phyloP scores from a whole-genome alignment of 495 filamentous ascomycete species.

The Friedmanniomyces simplex region DNA sequence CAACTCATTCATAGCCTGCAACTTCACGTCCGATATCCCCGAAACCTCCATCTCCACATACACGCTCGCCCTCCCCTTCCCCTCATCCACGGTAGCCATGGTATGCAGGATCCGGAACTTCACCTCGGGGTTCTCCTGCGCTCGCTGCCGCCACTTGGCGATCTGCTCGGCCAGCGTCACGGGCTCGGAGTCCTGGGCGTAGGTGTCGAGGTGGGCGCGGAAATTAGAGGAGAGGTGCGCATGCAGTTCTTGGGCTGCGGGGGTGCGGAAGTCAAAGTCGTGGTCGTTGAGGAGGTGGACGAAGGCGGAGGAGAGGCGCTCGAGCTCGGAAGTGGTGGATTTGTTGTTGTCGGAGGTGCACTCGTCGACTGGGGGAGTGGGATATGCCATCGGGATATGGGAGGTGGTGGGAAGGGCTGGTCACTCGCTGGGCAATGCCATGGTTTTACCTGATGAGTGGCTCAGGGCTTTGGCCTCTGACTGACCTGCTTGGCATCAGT shows the following conservation, averaged over 20 bases:
- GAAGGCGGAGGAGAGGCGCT: background rate
- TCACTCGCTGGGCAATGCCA: too few relatives aligned
- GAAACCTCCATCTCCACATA: background rate
- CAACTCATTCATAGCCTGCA: conserved; percentile 1
- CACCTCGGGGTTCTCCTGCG: background rate
- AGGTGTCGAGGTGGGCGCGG: background rate
- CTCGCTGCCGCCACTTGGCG: background rate
- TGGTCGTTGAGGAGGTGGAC: background rate
- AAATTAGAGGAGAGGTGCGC: background rate
- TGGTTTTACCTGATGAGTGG: too few relatives aligned
- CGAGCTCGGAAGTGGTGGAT: background rate
- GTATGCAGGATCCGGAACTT: background rate
- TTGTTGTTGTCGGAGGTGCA: background rate
- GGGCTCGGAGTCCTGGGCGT: background rate
- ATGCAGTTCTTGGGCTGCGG: background rate
- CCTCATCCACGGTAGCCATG: background rate
- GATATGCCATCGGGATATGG: background rate
- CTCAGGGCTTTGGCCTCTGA: too few relatives aligned
- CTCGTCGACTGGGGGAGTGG: background rate
- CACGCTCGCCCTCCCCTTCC: background rate
- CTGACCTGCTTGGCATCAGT: too few relatives aligned
- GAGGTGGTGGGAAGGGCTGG: too few relatives aligned
- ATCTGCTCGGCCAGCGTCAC: background rate
- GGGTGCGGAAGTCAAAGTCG: background rate
- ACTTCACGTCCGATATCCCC: background rate